Evolutionary conservation across 352 stramenopile species (phyloP).

Genomic region (Phytophthora macrochlamydospora): DNA sequence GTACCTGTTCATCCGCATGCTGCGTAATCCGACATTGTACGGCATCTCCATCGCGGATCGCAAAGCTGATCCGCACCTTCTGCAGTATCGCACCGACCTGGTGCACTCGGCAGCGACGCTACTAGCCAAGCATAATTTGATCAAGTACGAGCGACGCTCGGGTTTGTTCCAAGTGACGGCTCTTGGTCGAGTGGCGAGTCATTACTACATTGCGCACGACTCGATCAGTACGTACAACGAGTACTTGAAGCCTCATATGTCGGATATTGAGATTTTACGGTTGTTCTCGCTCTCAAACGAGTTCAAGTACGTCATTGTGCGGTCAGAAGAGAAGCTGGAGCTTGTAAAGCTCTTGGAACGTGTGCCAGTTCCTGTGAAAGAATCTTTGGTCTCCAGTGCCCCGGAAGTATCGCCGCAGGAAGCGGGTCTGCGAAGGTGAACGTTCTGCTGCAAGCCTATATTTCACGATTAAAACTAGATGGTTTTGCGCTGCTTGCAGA

Average conservation of each 20-base stretch:
- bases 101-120: constrained; percentile 96
- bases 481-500: constrained; percentile 98
- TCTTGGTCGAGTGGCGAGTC: constrained; percentile 96
- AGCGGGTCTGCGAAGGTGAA: constrained; percentile 97
- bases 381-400: constrained; percentile 73
- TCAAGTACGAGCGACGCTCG: constrained; percentile 97
- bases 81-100: constrained; percentile 96
- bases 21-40: constrained; percentile 97
- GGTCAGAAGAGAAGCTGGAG: constrained; percentile 99
- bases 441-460: constrained; percentile 99
- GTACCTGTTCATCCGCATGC: constrained; percentile 99
- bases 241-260: constrained; percentile 99
- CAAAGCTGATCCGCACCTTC: constrained; percentile 93
- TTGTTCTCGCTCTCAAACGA: constrained; percentile 99
- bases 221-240: constrained; percentile 99
- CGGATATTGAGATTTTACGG: constrained; percentile 99
- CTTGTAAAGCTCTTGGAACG: constrained; percentile 96
- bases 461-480: constrained; percentile 97
- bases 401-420: constrained; percentile 41
- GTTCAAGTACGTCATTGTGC: constrained; percentile 98
- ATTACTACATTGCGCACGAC: constrained; percentile 99
- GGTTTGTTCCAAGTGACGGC: constrained; percentile 97
- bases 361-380: constrained; percentile 99
- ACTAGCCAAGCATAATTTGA: constrained; percentile 97
- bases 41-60: constrained; percentile 90